Evolutionary conservation across 2,329 filamentous ascomycete genomes (phyloP), one percentile per base, ranked within the genome.

Genomic region (Nannizzia gypsea): DNA sequence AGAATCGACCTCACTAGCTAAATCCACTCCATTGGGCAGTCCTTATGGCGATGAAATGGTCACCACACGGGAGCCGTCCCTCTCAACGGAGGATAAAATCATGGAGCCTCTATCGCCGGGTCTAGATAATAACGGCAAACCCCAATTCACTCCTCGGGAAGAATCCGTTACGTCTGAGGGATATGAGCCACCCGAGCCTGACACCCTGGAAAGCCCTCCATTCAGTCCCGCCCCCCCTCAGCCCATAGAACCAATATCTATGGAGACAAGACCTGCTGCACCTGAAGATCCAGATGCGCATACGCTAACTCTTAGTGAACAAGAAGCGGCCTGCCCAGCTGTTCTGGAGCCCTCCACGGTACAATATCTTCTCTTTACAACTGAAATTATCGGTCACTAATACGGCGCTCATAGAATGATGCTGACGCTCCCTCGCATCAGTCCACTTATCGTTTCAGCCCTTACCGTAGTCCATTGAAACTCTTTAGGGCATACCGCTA

Each of bases 401-500:
- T 36, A 20, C 24, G 17, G 13, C 48, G 24, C 38, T 54, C 34
- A 52, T 24, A 60, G 57, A 44, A 61, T 22, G 56, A 50, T 22
- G 40, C 24, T 15, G 42, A 70, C 65, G 46, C 65, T 61, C 60
- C 64, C 61, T 59, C 64, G 54, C 52, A 42, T 50, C 61, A 42
- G 56, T 62, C 62, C 11, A 60, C 64, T 24, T 64, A 62, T 58
- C 72, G 71, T 65, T 74, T 80, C 74, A 78, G 78, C 36, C 85
- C 90, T 1, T 99, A 99, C 74, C 80, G 88, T 69, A 95, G 90
- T 69, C 88, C 90, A 34, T 78, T 99, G 62, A 84, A 83, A 66
- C 82, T 83, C 66, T 96, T 97, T 73, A 89, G 85, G 71, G 87
- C 89, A 40, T 99, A 89, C 74, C 89, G 92, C 66, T 96, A 92